Percentiles rank a stretch among this genome's conserved stretches.
phyloP scores from a whole-genome alignment of 2,329 filamentous ascomycete genomes.

The Cladosporium halotolerans region DNA sequence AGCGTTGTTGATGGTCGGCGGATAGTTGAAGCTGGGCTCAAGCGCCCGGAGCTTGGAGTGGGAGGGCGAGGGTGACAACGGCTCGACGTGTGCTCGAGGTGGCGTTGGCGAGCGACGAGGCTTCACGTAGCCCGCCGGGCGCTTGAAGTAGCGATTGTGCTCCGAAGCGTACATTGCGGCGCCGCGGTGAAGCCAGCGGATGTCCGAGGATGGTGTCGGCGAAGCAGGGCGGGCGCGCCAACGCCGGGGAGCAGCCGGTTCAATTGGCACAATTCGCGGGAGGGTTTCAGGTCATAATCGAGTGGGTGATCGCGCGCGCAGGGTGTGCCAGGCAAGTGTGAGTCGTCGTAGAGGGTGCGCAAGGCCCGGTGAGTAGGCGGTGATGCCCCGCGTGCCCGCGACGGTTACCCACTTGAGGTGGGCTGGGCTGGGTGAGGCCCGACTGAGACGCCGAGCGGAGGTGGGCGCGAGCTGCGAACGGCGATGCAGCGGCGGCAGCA shows the following conservation, averaged over 20 bases:
- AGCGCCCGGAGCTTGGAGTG: constrained; percentile 19
- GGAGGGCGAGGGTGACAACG: constrained; percentile 31
- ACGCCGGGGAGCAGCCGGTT: background rate
- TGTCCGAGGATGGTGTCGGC: constrained; percentile 2
- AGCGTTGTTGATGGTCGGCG: constrained; percentile 23
- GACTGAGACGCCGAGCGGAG: too few species aligned
- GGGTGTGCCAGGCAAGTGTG: background rate
- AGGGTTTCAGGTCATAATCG: background rate
- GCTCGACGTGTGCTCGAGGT: constrained; percentile 29
- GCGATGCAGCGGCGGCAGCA: too few species aligned
- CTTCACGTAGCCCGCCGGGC: constrained; percentile 12
- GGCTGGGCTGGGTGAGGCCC: background rate
- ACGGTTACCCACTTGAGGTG: background rate
- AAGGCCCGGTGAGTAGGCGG: background rate
- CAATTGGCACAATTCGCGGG: background rate
- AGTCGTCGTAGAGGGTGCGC: constrained; percentile 6
- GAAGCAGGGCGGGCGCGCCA: background rate
- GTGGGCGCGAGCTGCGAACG: too few species aligned
- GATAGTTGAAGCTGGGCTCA: constrained; percentile 31
- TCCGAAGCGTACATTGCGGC: background rate
- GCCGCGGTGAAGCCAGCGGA: constrained; percentile 1
- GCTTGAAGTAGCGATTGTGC: constrained; percentile 27
- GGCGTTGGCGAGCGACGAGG: constrained; percentile 28
- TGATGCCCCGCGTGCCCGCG: constrained; percentile 1
- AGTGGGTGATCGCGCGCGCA: background rate